These are phyloP conservation scores for Nakazawaea ishiwadae DNA, from an alignment of 805 yeast genomes.

Conservation along the genomic window DNA sequence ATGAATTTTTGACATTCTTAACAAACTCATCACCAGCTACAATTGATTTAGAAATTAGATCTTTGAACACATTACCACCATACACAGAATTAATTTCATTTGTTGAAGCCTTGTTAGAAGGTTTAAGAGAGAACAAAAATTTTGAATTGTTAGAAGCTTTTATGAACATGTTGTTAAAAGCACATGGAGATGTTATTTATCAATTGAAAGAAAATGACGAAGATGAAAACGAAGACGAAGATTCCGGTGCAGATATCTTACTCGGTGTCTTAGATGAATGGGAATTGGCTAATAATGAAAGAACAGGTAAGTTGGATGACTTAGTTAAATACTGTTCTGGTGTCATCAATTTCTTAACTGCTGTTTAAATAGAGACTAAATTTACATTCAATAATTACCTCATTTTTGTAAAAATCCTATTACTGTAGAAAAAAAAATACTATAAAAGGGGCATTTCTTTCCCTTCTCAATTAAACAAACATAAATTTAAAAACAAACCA, in stretches of 20 bases:
- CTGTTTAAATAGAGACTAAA: constrained; percentile 26
- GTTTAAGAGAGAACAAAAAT: constrained; percentile 50
- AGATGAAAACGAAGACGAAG: constrained; percentile 22
- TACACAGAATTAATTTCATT: constrained; percentile 61
- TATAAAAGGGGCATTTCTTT: too few species aligned
- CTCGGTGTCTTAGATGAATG: constrained; percentile 44
- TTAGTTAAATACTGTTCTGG: constrained; percentile 79
- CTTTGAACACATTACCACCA: constrained; percentile 65
- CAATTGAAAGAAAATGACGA: constrained; percentile 16
- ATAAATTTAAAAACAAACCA: too few species aligned
- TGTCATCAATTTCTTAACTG: constrained; percentile 56
- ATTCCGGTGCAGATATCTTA: constrained; percentile 30
- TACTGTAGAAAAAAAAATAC: not conserved
- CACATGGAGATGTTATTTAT: constrained; percentile 76
- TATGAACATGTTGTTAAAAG: constrained; percentile 65
- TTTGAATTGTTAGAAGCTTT: constrained; percentile 81
- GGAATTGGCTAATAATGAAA: constrained; percentile 35
- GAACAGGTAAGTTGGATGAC: constrained; percentile 52
- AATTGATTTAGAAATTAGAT: constrained; percentile 82
- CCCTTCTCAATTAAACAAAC: too few species aligned
- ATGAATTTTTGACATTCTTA: constrained; percentile 49
- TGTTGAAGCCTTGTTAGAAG: constrained; percentile 60
- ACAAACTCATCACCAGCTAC: constrained; percentile 66
- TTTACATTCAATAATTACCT: too few species aligned
- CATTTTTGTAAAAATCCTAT: too few species aligned